Evolutionary conservation across 768 basidiomycete species (phyloP).

Genomic region (Suillus sp.): DNA sequence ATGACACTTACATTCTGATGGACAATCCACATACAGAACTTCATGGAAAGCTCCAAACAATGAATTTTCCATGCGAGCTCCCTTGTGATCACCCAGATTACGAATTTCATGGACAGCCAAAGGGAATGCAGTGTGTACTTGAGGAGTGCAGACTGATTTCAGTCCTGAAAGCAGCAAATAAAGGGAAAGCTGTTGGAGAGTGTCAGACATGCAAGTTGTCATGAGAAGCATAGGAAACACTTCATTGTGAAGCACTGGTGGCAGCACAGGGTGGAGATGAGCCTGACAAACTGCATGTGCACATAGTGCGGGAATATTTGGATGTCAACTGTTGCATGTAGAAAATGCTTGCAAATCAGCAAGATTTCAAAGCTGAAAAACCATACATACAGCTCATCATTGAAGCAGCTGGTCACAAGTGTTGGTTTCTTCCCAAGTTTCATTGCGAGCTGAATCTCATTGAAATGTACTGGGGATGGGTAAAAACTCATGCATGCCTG

Average conservation of each 20-base stretch:
- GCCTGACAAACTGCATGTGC: neutral
- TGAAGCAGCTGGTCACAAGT: conserved; percentile 23
- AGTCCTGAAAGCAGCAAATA: conserved; percentile 5
- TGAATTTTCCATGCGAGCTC: neutral
- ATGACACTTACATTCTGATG: conserved; percentile 21
- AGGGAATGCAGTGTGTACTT: conserved; percentile 10
- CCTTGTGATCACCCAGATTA: neutral
- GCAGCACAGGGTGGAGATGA: conserved; percentile 1
- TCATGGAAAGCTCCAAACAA: conserved; percentile 14
- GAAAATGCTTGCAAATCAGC: conserved; percentile 21
- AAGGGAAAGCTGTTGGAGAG: conserved; percentile 11
- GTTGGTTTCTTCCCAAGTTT: conserved; percentile 19
- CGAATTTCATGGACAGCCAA: conserved; percentile 8
- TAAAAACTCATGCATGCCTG: conserved; percentile 8
- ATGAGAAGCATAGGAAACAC: conserved; percentile 3
- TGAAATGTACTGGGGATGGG: conserved; percentile 16
- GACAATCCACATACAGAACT: conserved; percentile 17
- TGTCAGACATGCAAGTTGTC: neutral
- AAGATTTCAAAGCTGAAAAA: conserved; percentile 24
- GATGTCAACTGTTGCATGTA: conserved; percentile 23
- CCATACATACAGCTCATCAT: conserved; percentile 23
- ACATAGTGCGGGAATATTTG: neutral
- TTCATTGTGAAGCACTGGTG: neutral
- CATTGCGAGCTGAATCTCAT: conserved; percentile 2
- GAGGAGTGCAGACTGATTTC: conserved; percentile 6